phyloP scores from a whole-genome alignment of 2,329 filamentous ascomycete genomes.

The Aspergillus japonicus region DNA sequence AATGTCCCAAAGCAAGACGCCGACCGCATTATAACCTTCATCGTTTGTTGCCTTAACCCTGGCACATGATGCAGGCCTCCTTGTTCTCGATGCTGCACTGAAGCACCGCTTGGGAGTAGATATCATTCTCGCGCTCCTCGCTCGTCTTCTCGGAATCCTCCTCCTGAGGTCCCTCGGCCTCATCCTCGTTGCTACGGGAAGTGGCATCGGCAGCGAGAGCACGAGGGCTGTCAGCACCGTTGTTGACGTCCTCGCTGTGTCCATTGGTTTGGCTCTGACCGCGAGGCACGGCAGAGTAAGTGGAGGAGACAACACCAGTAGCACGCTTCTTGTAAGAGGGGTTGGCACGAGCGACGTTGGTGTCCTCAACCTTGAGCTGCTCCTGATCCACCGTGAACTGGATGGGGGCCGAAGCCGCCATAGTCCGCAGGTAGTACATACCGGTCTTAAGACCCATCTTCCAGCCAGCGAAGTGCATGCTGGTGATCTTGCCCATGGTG shows the following conservation, averaged over 20 bases:
- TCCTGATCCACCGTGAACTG: constrained; percentile 99
- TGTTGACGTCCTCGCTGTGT: constrained; percentile 40
- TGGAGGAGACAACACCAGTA: constrained; percentile 57
- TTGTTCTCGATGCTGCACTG: constrained; percentile 97
- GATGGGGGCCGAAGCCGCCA: constrained; percentile 93
- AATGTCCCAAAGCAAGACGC: constrained; percentile 4
- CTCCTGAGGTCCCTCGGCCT: constrained; percentile 26
- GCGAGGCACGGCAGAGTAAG: constrained; percentile 62
- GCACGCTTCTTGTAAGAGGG: constrained; percentile 67
- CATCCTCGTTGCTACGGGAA: constrained; percentile 43
- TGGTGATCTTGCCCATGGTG: constrained; percentile 99
- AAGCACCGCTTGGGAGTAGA: constrained; percentile 90
- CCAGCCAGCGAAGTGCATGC: constrained; percentile 99
- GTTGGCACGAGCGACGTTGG: constrained; percentile 65
- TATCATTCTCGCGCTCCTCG: constrained; percentile 79
- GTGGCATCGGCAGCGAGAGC: constrained; percentile 67
- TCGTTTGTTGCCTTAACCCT: constrained; percentile 59
- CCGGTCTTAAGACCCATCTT: constrained; percentile 99
- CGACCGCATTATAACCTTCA: not conserved
- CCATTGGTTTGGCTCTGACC: constrained; percentile 65
- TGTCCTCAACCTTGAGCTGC: constrained; percentile 83
- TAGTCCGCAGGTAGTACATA: constrained; percentile 99
- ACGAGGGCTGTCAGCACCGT: constrained; percentile 21
- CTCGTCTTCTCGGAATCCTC: constrained; percentile 73
- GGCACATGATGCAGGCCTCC: constrained; percentile 95